phyloP scores from a whole-genome alignment of 305 asterid genomes.

The Fraxinus latifolia region DNA sequence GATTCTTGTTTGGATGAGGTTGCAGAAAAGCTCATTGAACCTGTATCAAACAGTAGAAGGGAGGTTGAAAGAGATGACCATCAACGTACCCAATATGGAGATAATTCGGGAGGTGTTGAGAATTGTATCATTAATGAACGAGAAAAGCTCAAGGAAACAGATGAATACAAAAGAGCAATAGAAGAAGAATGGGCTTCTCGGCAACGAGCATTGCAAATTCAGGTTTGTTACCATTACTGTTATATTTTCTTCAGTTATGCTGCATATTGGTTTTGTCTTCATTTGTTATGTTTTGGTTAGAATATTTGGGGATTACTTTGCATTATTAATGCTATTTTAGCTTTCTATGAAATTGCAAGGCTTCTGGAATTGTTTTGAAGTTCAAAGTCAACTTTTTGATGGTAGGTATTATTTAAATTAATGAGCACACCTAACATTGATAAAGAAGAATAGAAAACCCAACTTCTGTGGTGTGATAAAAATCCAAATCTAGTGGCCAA shows the following conservation, averaged over 20 bases:
- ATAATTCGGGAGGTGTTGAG: slow-evolving; percentile 17
- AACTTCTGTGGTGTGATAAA: neutral
- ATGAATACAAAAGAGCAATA: slow-evolving; percentile 67
- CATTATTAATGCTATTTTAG: neutral
- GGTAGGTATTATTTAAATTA: neutral
- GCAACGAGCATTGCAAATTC: slow-evolving; percentile 52
- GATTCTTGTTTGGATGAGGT: neutral
- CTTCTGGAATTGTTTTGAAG: neutral
- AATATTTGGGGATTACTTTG: neutral
- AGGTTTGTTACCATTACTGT: slow-evolving; percentile 46
- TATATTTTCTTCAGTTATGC: slow-evolving; percentile 1
- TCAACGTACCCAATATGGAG: slow-evolving; percentile 15
- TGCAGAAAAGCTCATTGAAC: slow-evolving; percentile 14
- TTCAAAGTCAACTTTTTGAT: neutral
- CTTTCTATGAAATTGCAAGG: neutral
- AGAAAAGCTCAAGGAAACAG: slow-evolving; percentile 85
- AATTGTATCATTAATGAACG: slow-evolving; percentile 45
- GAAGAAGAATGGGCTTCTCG: slow-evolving; percentile 85
- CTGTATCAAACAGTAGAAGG: slow-evolving; percentile 18
- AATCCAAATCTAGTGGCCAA: neutral
- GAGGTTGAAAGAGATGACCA: slow-evolving; percentile 30
- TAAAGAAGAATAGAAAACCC: neutral
- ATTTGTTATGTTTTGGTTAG: neutral
- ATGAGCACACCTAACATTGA: neutral
- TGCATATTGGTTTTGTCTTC: neutral